Evolutionary conservation across 2,329 filamentous ascomycete genomes (phyloP), one percentile per base, ranked within the genome.

Genomic region (Cadophora gregata): DNA sequence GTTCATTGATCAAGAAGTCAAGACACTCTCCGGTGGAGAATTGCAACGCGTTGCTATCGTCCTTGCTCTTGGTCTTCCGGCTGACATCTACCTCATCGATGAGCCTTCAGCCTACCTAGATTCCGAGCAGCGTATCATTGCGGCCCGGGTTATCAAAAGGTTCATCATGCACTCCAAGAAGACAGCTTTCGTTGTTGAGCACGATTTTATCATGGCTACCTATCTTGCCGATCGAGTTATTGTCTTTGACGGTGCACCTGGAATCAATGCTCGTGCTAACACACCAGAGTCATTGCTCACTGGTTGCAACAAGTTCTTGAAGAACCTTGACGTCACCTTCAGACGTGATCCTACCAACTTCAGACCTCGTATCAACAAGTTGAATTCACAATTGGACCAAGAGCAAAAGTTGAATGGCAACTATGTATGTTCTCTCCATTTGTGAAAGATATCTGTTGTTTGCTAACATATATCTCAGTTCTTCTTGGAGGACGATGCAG

Each of bases 141-240:
- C 94, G 69, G 91, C 95, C 55, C 91, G 94, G 78, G 96, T 99
- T 78, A 99, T 99, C 84, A 99, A 99, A 86, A 91, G 96, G 73
- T 99, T 97, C 86, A 99, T 99, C 81, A 99, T 99, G 96, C 95
- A 99, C 85, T 90, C 93, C 76, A 98, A 98, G 89, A 98, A 98
- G 88, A 99, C 96, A 0, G 96, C 96, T 60, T 99, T 99, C 80
- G 89, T 99, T 74, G 95, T 99, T 79, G 96, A 99, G 89, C 96
- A 99, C 91, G 96, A 99, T 86, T 98, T 99, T 84, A 97, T 98
- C 84, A 97, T 98, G 94, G 87, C 86, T 55, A 89, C 86, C 21
- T 88, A 88, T 73, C 83, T 88, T 62, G 87, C 96, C 55, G 96
- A 99, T 78, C 92, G 96, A 73, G 96, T 99, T 80, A 99, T 99